These are phyloP conservation scores for Penicillium simplicissimum DNA, from an alignment of 495 filamentous ascomycete species.

Conservation along the genomic window DNA sequence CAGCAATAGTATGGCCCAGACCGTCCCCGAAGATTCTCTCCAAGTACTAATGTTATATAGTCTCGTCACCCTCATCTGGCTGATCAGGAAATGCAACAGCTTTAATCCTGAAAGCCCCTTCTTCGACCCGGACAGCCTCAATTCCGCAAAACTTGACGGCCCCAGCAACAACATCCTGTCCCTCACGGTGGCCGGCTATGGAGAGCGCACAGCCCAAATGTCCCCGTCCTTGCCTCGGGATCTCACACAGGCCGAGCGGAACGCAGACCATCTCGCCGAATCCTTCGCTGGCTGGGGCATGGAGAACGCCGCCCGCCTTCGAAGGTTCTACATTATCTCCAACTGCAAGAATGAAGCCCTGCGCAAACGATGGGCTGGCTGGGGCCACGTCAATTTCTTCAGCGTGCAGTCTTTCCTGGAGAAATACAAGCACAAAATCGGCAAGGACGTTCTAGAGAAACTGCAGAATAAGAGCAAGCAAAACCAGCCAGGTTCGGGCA, in stretches of 20 bases:
- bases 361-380: constrained; percentile 29
- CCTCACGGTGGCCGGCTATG: constrained; percentile 25
- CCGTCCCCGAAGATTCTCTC: background rate
- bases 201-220: constrained; percentile 16
- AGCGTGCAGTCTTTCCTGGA: constrained; percentile 1
- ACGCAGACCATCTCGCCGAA: constrained; percentile 43
- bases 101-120: constrained; percentile 1
- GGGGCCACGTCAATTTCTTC: constrained; percentile 33
- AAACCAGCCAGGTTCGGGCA: background rate
- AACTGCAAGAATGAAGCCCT: constrained; percentile 1
- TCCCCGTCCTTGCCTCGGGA: constrained; percentile 22
- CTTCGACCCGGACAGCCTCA: constrained; percentile 15
- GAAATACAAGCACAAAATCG: constrained; percentile 2
- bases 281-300: constrained; percentile 48
- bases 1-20: constrained; percentile 26
- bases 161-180: constrained; percentile 28
- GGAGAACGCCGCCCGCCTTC: constrained; percentile 35
- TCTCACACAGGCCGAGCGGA: constrained; percentile 25
- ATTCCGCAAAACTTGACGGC: background rate
- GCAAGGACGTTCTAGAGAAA: background rate
- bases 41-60: constrained; percentile 17
- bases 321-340: constrained; percentile 33
- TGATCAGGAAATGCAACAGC: constrained; percentile 30
- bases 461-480: background rate
- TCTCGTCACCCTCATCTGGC: constrained; percentile 29